A percentile compares a stretch with the other conserved stretches of the same genome.
These are phyloP conservation scores for Epichloe festucae DNA, from an alignment of 2,329 filamentous ascomycete species.

Conservation along the genomic window DNA sequence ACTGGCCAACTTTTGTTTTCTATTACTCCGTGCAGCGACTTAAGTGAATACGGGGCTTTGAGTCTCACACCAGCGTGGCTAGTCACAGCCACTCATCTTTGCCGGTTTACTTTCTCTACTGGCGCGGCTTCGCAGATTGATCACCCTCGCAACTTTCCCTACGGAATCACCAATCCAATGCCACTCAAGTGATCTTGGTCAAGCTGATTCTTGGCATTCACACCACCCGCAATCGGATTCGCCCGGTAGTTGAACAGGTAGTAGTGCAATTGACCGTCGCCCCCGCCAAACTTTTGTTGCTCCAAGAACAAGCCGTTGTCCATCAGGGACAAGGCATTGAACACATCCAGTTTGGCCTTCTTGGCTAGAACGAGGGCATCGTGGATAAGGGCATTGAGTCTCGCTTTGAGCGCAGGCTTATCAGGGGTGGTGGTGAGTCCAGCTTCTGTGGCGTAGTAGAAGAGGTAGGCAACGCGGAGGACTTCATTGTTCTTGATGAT, in stretches of 20 bases:
- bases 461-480: conserved; percentile 86
- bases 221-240: conserved; percentile 70
- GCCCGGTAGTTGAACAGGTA: conserved; percentile 97
- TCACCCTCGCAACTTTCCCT: neutral
- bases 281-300: conserved; percentile 86
- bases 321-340: conserved; percentile 87
- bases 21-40: too few species aligned
- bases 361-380: conserved; percentile 86
- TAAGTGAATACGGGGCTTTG: too few species aligned
- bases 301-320: conserved; percentile 91
- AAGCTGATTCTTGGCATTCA: conserved; percentile 65
- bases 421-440: conserved; percentile 49
- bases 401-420: conserved; percentile 53
- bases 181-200: conserved; percentile 72
- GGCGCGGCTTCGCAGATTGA: too few species aligned
- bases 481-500: conserved; percentile 71
- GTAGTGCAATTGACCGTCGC: conserved; percentile 90
- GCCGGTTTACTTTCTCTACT: too few species aligned
- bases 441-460: conserved; percentile 84
- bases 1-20: too few species aligned
- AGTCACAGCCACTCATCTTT: too few species aligned
- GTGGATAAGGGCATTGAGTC: conserved; percentile 67
- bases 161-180: conserved; percentile 73
- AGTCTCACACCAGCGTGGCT: too few species aligned
- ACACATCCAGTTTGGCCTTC: conserved; percentile 76